A percentile compares a stretch with the other conserved stretches of the same genome.
These are phyloP conservation scores for Sporothrix inflata DNA, from an alignment of 2,329 filamentous ascomycete species.

Conservation along the genomic window DNA sequence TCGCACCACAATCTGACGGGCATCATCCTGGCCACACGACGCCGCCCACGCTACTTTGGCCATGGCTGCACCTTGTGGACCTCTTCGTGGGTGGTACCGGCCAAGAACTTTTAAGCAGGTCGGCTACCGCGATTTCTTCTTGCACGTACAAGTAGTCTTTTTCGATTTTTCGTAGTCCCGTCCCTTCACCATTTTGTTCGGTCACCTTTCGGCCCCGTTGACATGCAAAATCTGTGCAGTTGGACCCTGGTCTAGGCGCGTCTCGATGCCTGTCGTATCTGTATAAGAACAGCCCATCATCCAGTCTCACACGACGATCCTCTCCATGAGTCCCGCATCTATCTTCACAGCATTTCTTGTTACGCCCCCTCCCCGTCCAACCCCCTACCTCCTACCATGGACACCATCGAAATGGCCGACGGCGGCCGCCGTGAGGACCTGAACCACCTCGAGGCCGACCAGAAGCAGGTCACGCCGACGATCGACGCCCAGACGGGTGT, in stretches of 20 bases:
- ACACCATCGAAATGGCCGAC: conserved; percentile 21
- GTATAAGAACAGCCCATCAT: neutral
- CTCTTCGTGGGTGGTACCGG: neutral
- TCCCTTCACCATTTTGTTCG: neutral
- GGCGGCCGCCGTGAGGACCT: neutral
- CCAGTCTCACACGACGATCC: neutral
- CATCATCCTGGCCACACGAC: neutral
- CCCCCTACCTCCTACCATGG: neutral
- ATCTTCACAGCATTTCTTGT: neutral
- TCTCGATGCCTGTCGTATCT: neutral
- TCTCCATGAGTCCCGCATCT: neutral
- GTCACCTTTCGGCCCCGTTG: neutral
- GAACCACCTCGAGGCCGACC: conserved; percentile 20
- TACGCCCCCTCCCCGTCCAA: neutral
- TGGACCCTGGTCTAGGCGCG: neutral
- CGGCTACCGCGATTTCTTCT: neutral
- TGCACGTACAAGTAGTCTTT: no score
- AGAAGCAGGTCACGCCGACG: conserved; percentile 22
- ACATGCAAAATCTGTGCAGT: neutral
- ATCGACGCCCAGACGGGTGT: conserved; percentile 48
- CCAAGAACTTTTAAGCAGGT: neutral
- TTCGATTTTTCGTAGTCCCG: neutral
- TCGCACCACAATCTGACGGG: no score
- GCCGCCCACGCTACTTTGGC: neutral
- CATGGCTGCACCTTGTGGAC: neutral